Percentiles rank a stretch among this genome's conserved stretches.
Conservation (phyloP, 2,329 filamentous ascomycete genomes). For the Raffaelea albimanens region DNA sequence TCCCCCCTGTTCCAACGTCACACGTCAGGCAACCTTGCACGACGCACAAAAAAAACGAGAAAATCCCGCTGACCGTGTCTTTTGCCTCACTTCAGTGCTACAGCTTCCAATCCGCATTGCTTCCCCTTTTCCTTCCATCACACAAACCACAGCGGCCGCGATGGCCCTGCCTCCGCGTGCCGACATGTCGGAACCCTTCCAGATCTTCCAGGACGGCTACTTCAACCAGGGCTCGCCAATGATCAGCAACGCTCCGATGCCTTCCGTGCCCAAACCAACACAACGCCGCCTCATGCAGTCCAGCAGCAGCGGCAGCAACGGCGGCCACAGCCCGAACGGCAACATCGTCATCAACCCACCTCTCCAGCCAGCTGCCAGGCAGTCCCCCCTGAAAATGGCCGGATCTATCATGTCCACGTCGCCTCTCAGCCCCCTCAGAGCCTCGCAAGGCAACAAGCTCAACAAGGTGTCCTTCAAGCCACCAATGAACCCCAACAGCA, state of each 20-base stretch:
- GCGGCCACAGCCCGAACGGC: slow-evolving; percentile 48
- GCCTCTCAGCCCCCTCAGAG: slow-evolving; percentile 48
- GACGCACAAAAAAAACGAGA: background rate
- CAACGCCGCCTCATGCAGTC: slow-evolving; percentile 31
- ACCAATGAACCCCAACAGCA: slow-evolving; percentile 39
- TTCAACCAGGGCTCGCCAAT: slow-evolving; percentile 36
- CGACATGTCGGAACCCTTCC: slow-evolving; percentile 36
- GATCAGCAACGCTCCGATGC: slow-evolving; percentile 49
- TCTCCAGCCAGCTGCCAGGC: slow-evolving; percentile 38
- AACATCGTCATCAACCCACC: slow-evolving; percentile 62
- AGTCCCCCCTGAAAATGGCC: slow-evolving; percentile 59
- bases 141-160: slow-evolving; percentile 23
- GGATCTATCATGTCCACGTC: slow-evolving; percentile 45
- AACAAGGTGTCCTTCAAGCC: slow-evolving; percentile 60
- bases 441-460: slow-evolving; percentile 47
- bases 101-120: background rate
- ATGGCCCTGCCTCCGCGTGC: slow-evolving; percentile 46
- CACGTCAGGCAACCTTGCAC: no score
- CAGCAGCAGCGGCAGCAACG: slow-evolving; percentile 29
- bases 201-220: slow-evolving; percentile 43
- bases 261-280: slow-evolving; percentile 35
- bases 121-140: background rate
- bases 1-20: no score
- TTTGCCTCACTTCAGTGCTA: background rate
- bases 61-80: background rate